Base-by-base conservation (phyloP, 192 early-diverging fungal species). In the Coemansia reversa region DNA sequence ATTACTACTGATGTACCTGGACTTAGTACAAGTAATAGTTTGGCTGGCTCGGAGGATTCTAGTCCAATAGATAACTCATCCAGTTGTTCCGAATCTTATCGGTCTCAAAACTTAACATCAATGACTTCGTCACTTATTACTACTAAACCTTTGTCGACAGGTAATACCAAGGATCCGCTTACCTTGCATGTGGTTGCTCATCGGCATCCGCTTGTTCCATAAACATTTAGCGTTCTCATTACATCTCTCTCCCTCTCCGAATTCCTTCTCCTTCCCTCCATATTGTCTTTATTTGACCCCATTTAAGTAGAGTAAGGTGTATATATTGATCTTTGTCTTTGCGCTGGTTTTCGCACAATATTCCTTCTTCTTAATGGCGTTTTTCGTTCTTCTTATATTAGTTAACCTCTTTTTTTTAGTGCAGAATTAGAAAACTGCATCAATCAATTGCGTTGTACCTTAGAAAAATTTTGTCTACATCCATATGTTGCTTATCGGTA, bases 1-100 rank as follows among this genome's bases (percentile, higher is more conserved):
- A 30, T 25, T n/a, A 4, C 19, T 55, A 30, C 53, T 51, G 50
- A 51, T 24, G 23, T 24, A 20, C 50, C n/a, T 24, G 50, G 19
- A 14, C 50, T 19, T 24, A 20, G 23, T 20, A 51, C 20, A 19
- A 24, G 50, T 18, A 66, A 56, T 23, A 66, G 66, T 22, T n/a
- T 47, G 27, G 51, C 61, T 14, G 30, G 62, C 19, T 70, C 69
- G 27, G 69, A 70, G 18, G 54, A 70, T 62, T 58, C 69, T 4
- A 70, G 62, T 29, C 69, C 69, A 7, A 32, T 63, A 20, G 67
- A 63, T 3, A 52, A 50, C 24, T 27, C 24, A 30, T 48, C 14
- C 42, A 35, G 29, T 2, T 49, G 47, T 28, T 33, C 24, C 51
- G 7, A 32, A 5, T 12, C 33, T 24, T 58, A 29, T 51, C 29